Evolutionary conservation across 495 filamentous ascomycete genomes (phyloP).

Genomic region (Neurospora cerealis): DNA sequence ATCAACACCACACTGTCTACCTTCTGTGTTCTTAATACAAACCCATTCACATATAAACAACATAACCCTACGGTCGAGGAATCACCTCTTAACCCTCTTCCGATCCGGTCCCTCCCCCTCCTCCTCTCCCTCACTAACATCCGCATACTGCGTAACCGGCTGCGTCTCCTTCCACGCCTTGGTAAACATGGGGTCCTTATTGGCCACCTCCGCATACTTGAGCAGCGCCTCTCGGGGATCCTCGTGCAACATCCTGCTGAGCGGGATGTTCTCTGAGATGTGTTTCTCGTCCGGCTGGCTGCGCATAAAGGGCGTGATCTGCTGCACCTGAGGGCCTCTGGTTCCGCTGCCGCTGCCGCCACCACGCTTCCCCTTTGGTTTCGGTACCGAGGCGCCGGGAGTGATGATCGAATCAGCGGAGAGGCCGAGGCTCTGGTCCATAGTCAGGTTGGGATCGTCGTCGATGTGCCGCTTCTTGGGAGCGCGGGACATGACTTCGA

Average conservation of each 20-base stretch:
- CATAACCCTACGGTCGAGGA: neutral
- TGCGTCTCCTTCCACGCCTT: conserved; percentile 88
- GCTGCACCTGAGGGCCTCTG: conserved; percentile 70
- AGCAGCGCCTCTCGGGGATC: conserved; percentile 89
- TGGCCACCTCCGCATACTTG: conserved; percentile 89
- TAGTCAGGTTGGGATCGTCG: conserved; percentile 78
- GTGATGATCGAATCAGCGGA: conserved; percentile 74
- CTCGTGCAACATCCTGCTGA: conserved; percentile 93
- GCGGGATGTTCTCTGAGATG: conserved; percentile 75
- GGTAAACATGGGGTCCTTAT: conserved; percentile 91
- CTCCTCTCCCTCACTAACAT: conserved; percentile 78
- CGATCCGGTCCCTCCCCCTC: conserved; percentile 50
- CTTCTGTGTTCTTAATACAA: neutral
- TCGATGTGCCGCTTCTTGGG: conserved; percentile 93
- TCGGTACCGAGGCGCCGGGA: conserved; percentile 41
- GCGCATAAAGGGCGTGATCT: conserved; percentile 84
- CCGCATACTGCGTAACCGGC: conserved; percentile 84
- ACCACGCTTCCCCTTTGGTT: conserved; percentile 19
- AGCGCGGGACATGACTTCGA: conserved; percentile 84
- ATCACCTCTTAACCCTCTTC: conserved; percentile 49
- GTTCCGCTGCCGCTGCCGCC: conserved; percentile 65
- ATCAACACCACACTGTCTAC: neutral
- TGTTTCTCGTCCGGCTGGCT: conserved; percentile 83
- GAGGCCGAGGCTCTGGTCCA: conserved; percentile 65
- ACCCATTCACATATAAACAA: neutral